Conservation (phyloP, 192 early-diverging fungal species). For the Jimgerdemannia flammicorona region DNA sequence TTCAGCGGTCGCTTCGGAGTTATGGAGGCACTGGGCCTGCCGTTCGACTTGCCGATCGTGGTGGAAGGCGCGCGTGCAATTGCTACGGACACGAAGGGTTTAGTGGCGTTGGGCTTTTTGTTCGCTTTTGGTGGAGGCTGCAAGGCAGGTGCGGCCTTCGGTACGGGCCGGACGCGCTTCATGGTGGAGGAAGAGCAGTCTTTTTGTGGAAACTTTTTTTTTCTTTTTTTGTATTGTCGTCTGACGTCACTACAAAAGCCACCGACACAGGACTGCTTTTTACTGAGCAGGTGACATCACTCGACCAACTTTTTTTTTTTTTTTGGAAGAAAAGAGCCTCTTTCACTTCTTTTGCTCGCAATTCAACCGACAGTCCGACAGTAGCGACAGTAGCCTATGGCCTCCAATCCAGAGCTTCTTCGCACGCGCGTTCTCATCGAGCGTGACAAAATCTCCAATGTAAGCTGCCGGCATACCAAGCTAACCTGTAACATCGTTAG, state of each 20-base stretch:
- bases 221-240: not conserved
- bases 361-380: not conserved
- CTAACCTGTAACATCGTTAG: not conserved
- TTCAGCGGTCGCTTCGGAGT: not conserved
- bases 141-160: not conserved
- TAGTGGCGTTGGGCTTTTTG: constrained; percentile 9
- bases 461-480: constrained; percentile 18
- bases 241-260: not conserved
- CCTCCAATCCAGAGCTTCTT: not conserved
- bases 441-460: constrained; percentile 43
- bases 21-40: too few relatives aligned
- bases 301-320: not conserved
- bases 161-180: not conserved
- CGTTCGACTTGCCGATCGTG: not conserved
- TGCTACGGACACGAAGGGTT: constrained; percentile 26
- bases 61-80: constrained; percentile 20
- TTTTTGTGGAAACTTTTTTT: not conserved
- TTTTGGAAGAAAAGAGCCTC: not conserved
- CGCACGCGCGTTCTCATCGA: constrained; percentile 41
- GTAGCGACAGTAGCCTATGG: not conserved
- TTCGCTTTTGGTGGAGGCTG: constrained; percentile 9
- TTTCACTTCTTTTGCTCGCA: not conserved
- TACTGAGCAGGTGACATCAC: not conserved
- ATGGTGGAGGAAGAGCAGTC: constrained; percentile 1
- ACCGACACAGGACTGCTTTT: not conserved